A percentile compares a stretch with the other conserved stretches of the same genome.
These are phyloP conservation scores for Chaetomiaceae sp. DNA, from an alignment of 2,329 filamentous ascomycete species.

Conservation along the genomic window DNA sequence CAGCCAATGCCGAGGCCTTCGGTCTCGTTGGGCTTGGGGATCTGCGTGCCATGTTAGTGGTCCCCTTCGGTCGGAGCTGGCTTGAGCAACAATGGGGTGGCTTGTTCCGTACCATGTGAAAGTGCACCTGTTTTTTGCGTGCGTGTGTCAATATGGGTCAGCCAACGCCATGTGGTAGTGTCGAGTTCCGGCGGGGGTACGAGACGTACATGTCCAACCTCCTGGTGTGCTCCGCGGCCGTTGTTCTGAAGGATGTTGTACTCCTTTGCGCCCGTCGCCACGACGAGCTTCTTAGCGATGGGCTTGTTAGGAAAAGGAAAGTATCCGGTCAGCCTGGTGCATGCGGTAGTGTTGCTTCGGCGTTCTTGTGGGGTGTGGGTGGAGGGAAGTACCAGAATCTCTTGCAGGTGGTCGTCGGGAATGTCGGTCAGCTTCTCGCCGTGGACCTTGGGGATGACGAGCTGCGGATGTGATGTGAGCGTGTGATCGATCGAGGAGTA, in stretches of 20 bases:
- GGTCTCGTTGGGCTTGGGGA: slow-evolving; percentile 73
- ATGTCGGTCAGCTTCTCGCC: slow-evolving; percentile 89
- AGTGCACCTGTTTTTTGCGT: slow-evolving; percentile 75
- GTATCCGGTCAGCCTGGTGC: not conserved
- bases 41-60: slow-evolving; percentile 37
- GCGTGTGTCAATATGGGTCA: not conserved
- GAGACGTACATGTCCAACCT: slow-evolving; percentile 71
- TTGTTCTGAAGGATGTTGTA: slow-evolving; percentile 99
- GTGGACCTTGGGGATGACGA: slow-evolving; percentile 94
- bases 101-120: slow-evolving; percentile 69
- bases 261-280: slow-evolving; percentile 68
- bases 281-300: slow-evolving; percentile 80
- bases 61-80: too few species aligned
- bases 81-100: too few species aligned
- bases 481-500: too few species aligned
- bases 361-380: slow-evolving; percentile 24
- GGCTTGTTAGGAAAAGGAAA: slow-evolving; percentile 41
- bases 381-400: slow-evolving; percentile 78
- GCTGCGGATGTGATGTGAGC: too few species aligned
- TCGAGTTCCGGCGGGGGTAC: too few species aligned
- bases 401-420: slow-evolving; percentile 77
- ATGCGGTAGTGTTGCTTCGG: not conserved
- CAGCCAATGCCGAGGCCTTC: slow-evolving; percentile 79
- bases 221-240: slow-evolving; percentile 82
- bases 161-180: too few species aligned